phyloP scores from a whole-genome alignment of 75 land plant species.

The Pseudotsuga menziesii region DNA sequence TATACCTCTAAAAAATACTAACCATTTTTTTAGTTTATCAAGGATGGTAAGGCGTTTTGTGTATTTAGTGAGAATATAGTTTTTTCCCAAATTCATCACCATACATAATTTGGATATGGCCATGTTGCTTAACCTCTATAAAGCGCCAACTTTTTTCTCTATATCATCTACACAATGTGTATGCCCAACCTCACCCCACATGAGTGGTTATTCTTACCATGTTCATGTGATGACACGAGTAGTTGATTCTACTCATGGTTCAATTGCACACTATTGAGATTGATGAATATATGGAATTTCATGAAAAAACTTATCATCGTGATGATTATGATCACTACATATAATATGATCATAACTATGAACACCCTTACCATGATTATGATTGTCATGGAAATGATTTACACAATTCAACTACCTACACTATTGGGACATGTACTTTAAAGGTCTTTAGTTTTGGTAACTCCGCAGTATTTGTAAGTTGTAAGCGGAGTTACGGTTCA shows the following conservation, averaged over 20 bases:
- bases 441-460: too few species aligned
- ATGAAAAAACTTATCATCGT: conserved; percentile 12
- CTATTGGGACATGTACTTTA: too few species aligned
- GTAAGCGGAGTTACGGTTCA: too few species aligned
- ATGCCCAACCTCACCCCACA: conserved; percentile 1
- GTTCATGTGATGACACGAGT: background rate
- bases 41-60: too few species aligned
- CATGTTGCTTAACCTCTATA: too few species aligned
- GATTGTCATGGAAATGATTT: conserved; percentile 13
- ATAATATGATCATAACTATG: conserved; percentile 13
- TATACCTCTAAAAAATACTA: too few species aligned
- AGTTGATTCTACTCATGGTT: background rate
- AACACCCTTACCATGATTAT: conserved; percentile 3
- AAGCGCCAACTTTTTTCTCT: background rate
- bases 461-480: too few species aligned
- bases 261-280: background rate
- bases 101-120: too few species aligned
- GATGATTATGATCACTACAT: too few species aligned
- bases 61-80: too few species aligned
- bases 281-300: background rate
- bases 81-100: too few species aligned
- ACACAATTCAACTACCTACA: background rate
- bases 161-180: background rate
- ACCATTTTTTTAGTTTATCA: too few species aligned
- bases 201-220: conserved; percentile 8